Evolutionary conservation across 2,329 filamentous ascomycete species (phyloP), one percentile per base, ranked within the genome.

Genomic region (Tolypocladium inflatum): DNA sequence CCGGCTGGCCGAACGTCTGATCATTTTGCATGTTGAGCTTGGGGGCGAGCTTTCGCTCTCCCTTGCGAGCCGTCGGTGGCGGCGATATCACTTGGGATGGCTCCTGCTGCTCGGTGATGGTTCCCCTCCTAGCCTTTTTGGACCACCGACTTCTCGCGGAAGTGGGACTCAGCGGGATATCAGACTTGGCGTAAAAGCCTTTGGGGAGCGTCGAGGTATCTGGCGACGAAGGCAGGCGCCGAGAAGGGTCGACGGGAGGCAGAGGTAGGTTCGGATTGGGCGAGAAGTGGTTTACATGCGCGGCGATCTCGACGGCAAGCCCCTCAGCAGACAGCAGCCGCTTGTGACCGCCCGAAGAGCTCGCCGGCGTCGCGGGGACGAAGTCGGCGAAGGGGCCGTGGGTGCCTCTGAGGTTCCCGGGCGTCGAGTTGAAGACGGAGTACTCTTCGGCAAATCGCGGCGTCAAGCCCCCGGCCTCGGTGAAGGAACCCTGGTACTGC

Each of bases 381-480:
- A 78, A 77, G 63, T 80, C 78, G 62, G 71, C 65, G 66, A 81
- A 82, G 17, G 71, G 68, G 59, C 68, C 74, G 58, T 76, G 73
- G 50, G 73, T 69, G 56, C 74, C 78, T 64, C 74, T 75, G 57
- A 85, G 73, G 66, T 84, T 82, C 54, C 81, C 83, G 19, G 83
- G 83, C 10, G 83, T 85, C n/a, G 78, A 74, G 71, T 84, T 83
- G 74, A 86, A 86, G 66, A 86, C 82, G 61, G 83, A 84, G 66
- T 84, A 86, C 63, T 86, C 83, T 67, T 86, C 82, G 62, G 83
- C 82, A 73, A 85, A 86, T 59, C 77, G 78, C 68, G 83, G 83
- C 51, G 83, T 86, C 78, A 80, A 83, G 63, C 77, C 76, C 63
- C 75, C 74, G 56, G 77, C 69, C 61, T 81, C 77, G 70, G 80